These are phyloP conservation scores for Tolypocladium inflatum DNA, from an alignment of 2,329 filamentous ascomycete genomes.

Conservation along the genomic window DNA sequence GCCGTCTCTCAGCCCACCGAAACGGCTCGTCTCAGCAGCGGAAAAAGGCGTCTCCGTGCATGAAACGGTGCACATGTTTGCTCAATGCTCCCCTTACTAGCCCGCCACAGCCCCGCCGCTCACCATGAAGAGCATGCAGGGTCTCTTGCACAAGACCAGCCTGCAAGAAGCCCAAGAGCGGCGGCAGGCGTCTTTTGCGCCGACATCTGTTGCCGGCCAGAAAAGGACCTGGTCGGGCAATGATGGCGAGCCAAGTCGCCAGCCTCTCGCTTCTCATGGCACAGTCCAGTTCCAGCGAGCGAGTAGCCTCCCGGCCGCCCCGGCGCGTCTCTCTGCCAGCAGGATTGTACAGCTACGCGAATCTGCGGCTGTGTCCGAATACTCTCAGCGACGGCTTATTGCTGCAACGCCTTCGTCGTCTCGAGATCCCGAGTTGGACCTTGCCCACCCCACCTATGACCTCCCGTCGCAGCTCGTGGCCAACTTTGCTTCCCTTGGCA, in stretches of 20 bases:
- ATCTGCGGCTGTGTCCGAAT: constrained; percentile 32
- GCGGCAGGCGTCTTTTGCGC: constrained; percentile 23
- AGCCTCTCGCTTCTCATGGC: constrained; percentile 3
- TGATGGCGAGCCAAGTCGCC: constrained; percentile 5
- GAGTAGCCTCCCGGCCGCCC: constrained; percentile 19
- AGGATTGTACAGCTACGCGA: constrained; percentile 29
- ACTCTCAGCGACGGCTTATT: constrained; percentile 44
- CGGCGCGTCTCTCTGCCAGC: constrained; percentile 29
- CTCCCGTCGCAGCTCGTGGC: constrained; percentile 49
- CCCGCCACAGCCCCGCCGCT: not conserved
- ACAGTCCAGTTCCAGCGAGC: constrained; percentile 23
- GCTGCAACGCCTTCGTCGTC: constrained; percentile 43
- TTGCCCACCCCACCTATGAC: constrained; percentile 54
- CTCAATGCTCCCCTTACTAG: not conserved
- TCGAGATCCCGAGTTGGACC: constrained; percentile 45
- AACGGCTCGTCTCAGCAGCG: not conserved
- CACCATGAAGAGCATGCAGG: constrained; percentile 29
- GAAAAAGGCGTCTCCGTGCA: not conserved
- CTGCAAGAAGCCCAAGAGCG: constrained; percentile 34
- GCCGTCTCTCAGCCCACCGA: not conserved
- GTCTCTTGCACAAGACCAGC: constrained; percentile 40
- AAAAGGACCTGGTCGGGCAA: constrained; percentile 31
- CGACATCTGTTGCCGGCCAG: constrained; percentile 33
- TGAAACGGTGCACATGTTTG: not conserved
- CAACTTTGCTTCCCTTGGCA: constrained; percentile 59